These are phyloP conservation scores for Cyclanthera cordifolia DNA, from an alignment of 306 rosid species.

Conservation along the genomic window DNA sequence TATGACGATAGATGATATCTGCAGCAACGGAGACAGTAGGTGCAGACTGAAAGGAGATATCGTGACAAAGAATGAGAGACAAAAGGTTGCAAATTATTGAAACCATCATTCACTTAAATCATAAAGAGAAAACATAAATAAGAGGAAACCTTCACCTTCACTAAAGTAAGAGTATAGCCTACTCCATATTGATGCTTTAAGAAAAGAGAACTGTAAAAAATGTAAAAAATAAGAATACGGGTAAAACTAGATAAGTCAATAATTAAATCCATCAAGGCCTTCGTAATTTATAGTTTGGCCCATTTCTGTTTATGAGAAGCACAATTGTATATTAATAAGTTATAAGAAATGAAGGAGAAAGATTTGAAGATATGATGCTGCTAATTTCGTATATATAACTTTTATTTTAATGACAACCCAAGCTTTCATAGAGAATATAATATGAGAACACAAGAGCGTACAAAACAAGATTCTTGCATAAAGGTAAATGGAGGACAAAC, in stretches of 20 bases:
- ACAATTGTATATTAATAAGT: neutral
- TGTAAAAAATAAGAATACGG: neutral
- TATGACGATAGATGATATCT: constrained; percentile 73
- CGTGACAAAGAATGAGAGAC: constrained; percentile 7
- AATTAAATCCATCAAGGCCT: neutral
- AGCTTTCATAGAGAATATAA: no score
- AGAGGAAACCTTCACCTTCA: constrained; percentile 47
- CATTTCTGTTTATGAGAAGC: neutral
- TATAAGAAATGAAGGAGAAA: neutral
- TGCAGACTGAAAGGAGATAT: constrained; percentile 54
- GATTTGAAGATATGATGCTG: neutral
- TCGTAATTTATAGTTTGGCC: neutral
- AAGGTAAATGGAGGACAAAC: no score
- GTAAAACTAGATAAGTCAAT: neutral
- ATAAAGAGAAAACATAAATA: constrained; percentile 12
- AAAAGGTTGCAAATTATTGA: constrained; percentile 5
- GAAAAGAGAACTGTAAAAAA: constrained; percentile 70
- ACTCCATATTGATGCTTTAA: constrained; percentile 95
- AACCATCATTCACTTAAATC: constrained; percentile 11
- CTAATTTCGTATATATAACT: neutral
- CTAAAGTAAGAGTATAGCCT: constrained; percentile 88
- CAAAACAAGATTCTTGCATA: no score
- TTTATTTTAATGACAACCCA: no score
- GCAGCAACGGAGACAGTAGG: constrained; percentile 72
- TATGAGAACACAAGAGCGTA: no score